Evolutionary conservation across 2,329 filamentous ascomycete species (phyloP).

Genomic region (Hymenoscyphus infarciens): DNA sequence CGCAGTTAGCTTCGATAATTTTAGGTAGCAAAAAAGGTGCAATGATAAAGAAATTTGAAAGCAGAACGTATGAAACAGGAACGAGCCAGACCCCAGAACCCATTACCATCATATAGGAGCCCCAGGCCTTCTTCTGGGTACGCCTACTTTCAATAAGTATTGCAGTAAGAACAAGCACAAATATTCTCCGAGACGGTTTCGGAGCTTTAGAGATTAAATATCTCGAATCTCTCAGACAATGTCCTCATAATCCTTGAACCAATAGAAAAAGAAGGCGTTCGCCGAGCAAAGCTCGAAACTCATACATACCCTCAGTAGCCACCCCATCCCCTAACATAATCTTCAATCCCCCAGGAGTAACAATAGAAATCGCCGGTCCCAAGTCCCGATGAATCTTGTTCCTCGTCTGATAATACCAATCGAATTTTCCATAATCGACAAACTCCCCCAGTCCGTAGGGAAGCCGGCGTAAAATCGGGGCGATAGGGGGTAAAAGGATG

Average conservation of each 20-base stretch:
- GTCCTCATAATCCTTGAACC: too few relatives aligned
- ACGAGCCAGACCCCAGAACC: too few relatives aligned
- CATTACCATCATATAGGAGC: background rate
- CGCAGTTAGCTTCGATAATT: background rate
- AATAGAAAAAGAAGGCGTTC: too few relatives aligned
- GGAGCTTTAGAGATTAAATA: too few relatives aligned
- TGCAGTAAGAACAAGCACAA: too few relatives aligned
- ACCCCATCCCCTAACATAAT: constrained; percentile 10
- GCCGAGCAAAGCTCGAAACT: background rate
- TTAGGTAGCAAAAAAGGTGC: background rate
- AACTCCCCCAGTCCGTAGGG: constrained; percentile 12
- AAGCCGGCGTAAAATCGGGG: constrained; percentile 5
- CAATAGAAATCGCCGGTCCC: constrained; percentile 13
- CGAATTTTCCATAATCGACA: background rate
- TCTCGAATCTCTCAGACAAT: too few relatives aligned
- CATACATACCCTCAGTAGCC: constrained; percentile 12
- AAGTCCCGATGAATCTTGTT: constrained; percentile 5
- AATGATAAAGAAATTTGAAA: background rate
- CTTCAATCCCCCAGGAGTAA: constrained; percentile 5
- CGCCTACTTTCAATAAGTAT: too few relatives aligned
- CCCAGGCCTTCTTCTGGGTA: background rate
- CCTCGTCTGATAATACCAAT: constrained; percentile 5
- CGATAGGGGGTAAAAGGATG: background rate
- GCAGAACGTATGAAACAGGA: background rate
- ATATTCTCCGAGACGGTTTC: too few relatives aligned